Conservation (phyloP, 352 stramenopile genomes). For the Aphanomyces invadans region DNA sequence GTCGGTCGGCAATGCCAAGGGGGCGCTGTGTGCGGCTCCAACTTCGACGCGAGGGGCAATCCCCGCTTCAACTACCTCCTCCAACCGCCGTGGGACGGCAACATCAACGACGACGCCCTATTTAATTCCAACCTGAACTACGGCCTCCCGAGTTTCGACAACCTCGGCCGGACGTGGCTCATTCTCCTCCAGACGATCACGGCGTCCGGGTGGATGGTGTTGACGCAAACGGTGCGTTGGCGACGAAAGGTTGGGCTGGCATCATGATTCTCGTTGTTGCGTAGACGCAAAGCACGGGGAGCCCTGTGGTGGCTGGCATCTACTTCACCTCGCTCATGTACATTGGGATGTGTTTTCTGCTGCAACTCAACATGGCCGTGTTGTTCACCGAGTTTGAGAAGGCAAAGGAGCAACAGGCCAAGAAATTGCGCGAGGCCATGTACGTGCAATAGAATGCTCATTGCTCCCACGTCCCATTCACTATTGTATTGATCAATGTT, state of each 20-base stretch:
- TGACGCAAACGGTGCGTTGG: slow-evolving; percentile 48
- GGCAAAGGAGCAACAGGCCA: slow-evolving; percentile 25
- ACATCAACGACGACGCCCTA: slow-evolving; percentile 44
- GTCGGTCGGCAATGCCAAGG: slow-evolving; percentile 58
- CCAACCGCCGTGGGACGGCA: slow-evolving; percentile 18
- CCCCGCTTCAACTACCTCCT: slow-evolving; percentile 37
- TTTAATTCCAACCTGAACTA: slow-evolving; percentile 68
- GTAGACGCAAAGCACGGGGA: slow-evolving; percentile 36
- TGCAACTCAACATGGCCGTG: slow-evolving; percentile 89
- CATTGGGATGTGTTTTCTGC: slow-evolving; percentile 90
- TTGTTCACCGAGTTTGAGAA: slow-evolving; percentile 83
- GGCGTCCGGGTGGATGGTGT: slow-evolving; percentile 35
- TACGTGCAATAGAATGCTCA: neutral
- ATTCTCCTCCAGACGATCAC: slow-evolving; percentile 43
- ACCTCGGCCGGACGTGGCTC: slow-evolving; percentile 64
- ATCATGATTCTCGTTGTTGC: neutral
- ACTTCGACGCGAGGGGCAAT: slow-evolving; percentile 66
- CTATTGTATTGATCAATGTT: too few species aligned
- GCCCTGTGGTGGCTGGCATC: slow-evolving; percentile 50
- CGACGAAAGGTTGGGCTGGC: neutral
- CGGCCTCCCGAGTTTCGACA: slow-evolving; percentile 90
- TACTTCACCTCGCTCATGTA: slow-evolving; percentile 88
- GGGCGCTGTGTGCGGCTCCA: slow-evolving; percentile 42
- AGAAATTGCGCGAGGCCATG: slow-evolving; percentile 28
- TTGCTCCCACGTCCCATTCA: too few species aligned